Conservation (phyloP, 1,284 basidiomycete species). For the Apiotrichum veenhuisii region DNA sequence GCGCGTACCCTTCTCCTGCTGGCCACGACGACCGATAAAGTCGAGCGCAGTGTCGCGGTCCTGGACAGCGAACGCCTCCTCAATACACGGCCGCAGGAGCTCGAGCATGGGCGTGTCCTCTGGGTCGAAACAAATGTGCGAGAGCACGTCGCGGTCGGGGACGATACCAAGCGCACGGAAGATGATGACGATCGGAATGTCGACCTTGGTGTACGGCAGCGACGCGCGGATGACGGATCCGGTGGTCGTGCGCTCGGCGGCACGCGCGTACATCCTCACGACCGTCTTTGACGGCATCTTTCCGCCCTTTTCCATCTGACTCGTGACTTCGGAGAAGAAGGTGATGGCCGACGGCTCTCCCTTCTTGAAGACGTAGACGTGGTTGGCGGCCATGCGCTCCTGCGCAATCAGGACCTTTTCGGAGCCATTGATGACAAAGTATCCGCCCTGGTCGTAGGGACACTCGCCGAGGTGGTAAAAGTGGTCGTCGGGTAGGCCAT, state of each 20-base stretch:
- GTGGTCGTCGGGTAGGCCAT: conserved; percentile 71
- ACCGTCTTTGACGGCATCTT: conserved; percentile 98
- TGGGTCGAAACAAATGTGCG: conserved; percentile 98
- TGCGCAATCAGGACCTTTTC: conserved; percentile 99
- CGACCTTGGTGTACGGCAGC: conserved; percentile 96
- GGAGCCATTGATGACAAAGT: conserved; percentile 99
- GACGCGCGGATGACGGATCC: conserved; percentile 96
- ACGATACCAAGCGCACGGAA: conserved; percentile 98
- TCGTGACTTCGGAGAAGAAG: conserved; percentile 94
- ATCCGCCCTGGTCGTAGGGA: conserved; percentile 93
- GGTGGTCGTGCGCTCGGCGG: conserved; percentile 50
- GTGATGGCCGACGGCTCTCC: conserved; percentile 94
- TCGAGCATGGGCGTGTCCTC: conserved; percentile 94
- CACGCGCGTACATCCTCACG: conserved; percentile 91
- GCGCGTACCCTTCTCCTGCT: conserved; percentile 85
- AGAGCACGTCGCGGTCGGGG: conserved; percentile 94
- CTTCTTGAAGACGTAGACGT: conserved; percentile 99
- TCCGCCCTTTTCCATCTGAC: conserved; percentile 95
- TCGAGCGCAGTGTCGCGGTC: conserved; percentile 88
- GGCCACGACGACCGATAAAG: conserved; percentile 97
- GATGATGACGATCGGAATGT: conserved; percentile 98
- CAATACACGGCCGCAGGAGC: conserved; percentile 97
- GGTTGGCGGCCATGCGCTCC: conserved; percentile 98
- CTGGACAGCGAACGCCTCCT: conserved; percentile 97
- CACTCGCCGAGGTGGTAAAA: conserved; percentile 93